Percentiles rank a stretch among this genome's conserved stretches.
phyloP scores from a whole-genome alignment of 2,329 filamentous ascomycete species.

The Rhynchosporium secalis region DNA sequence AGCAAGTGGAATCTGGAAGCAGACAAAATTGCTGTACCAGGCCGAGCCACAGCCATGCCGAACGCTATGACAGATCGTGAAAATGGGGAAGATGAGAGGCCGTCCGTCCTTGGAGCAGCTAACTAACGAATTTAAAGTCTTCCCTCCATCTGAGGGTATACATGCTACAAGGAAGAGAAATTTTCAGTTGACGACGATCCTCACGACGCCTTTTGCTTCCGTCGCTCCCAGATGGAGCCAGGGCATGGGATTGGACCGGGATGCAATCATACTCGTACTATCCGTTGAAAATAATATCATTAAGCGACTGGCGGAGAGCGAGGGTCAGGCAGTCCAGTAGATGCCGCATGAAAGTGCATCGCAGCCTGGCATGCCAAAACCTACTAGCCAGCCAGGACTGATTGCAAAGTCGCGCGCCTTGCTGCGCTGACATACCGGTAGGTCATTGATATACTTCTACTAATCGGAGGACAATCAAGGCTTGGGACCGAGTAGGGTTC shows the following conservation, averaged over 20 bases:
- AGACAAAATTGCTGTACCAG: conserved; percentile 5
- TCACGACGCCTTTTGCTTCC: conserved; percentile 20
- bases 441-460: too few species aligned
- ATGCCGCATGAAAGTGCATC: conserved; percentile 5
- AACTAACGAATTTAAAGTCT: not conserved
- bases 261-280: conserved; percentile 9
- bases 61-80: not conserved
- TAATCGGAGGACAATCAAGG: too few species aligned
- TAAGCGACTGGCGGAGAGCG: conserved; percentile 11
- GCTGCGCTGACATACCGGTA: too few species aligned
- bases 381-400: conserved; percentile 3
- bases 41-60: conserved; percentile 15
- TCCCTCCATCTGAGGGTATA: conserved; percentile 14
- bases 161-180: conserved; percentile 19
- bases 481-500: not conserved
- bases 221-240: conserved; percentile 22
- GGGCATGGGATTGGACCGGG: conserved; percentile 8
- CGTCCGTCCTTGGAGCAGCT: too few species aligned
- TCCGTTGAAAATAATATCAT: conserved; percentile 5
- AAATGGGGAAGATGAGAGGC: not conserved
- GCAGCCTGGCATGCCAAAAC: conserved; percentile 11
- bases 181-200: conserved; percentile 24
- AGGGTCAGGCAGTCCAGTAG: conserved; percentile 3
- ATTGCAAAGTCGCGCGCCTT: not conserved
- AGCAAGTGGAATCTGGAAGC: conserved; percentile 4